A percentile compares a stretch with the other conserved stretches of the same genome.
These are phyloP conservation scores for Parasitella parasitica DNA, from an alignment of 371 early-diverging fungal species.

Conservation along the genomic window DNA sequence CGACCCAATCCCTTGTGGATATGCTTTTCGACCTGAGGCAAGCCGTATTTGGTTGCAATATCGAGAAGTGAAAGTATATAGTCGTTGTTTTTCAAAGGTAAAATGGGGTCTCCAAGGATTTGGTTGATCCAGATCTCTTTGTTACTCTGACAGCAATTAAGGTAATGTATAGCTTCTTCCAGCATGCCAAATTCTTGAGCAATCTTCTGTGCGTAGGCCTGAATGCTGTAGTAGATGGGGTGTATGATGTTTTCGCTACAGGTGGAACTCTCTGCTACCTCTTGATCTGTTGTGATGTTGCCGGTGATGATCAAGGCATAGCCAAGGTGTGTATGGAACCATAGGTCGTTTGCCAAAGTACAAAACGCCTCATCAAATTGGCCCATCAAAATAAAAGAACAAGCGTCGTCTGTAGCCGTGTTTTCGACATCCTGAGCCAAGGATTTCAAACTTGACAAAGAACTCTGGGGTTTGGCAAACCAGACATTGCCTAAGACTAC, in stretches of 20 bases:
- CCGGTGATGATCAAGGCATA: slow-evolving; percentile 11
- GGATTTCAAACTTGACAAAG: not conserved
- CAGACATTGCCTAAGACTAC: not conserved
- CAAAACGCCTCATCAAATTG: slow-evolving; percentile 17
- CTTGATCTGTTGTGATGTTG: not conserved
- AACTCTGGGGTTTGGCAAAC: not conserved
- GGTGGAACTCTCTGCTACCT: not conserved
- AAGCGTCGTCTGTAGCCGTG: not conserved
- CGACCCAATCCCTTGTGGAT: slow-evolving; percentile 15
- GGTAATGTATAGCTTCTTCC: slow-evolving; percentile 33
- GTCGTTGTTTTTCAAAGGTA: not conserved
- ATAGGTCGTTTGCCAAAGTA: not conserved
- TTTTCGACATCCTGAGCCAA: not conserved
- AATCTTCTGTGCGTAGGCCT: slow-evolving; percentile 24
- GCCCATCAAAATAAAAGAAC: slow-evolving; percentile 3
- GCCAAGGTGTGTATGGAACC: slow-evolving; percentile 25
- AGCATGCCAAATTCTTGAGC: slow-evolving; percentile 24
- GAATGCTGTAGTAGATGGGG: slow-evolving; percentile 30
- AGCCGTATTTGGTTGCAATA: not conserved
- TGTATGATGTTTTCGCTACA: slow-evolving; percentile 14
- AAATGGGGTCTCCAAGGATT: slow-evolving; percentile 4
- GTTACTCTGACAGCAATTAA: slow-evolving; percentile 24
- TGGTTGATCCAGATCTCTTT: slow-evolving; percentile 29
- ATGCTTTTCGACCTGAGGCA: not conserved
- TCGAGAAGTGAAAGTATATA: not conserved